Base-by-base conservation (phyloP, 1,284 basidiomycete genomes). In the Athelia psychrophila region DNA sequence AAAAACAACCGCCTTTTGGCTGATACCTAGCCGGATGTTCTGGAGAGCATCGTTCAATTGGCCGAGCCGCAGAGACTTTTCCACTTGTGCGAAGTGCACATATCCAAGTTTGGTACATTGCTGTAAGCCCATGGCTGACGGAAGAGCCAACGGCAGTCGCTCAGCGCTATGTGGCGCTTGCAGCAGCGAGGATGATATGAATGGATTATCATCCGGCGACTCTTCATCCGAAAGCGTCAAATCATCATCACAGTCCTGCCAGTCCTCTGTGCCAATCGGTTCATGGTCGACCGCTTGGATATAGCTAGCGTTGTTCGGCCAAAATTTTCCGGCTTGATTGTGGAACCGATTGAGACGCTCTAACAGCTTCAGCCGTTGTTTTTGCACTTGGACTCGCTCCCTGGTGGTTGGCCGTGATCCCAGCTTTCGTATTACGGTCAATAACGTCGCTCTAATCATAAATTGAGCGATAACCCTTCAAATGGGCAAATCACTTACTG, bases 1-100 rank as follows among this genome's bases (percentile, higher is more conserved):
- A 18, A 46, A 46, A 46, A 46, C 22, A 27, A 46, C 44, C 20
- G 44, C 19, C 25, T 46, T 46, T 8, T 27, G 44, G 16, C 44
- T 27, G 16, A 46, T 5, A 10, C n/a, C 25, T 6, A 46, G 16
- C 19, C 44, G 19, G 9, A 46, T n/a, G 23, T n/a, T 23, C 16
- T 46, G 44, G 15, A 46, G 23, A 22, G 44, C 19, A 20, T 46
- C 44, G n/a, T 46, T 46, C 19, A 27, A 8, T 24, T 46, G 44
- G 9, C 44, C 44, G 16, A 24, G 4, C 23, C 44, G 16, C 16
- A 46, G 44, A 23, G 19, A 6, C 22, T 24, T 46, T 18, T 46
- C 44, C 16, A 16, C 15, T 20, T 46, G 5, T 8, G 22, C 44
- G 24, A 46, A 42, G 6, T 9, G 38, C 38, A 18, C 38, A n/a